Evolutionary conservation across 371 early-diverging fungal species (phyloP).

Genomic region (Dentiscutata heterogama): DNA sequence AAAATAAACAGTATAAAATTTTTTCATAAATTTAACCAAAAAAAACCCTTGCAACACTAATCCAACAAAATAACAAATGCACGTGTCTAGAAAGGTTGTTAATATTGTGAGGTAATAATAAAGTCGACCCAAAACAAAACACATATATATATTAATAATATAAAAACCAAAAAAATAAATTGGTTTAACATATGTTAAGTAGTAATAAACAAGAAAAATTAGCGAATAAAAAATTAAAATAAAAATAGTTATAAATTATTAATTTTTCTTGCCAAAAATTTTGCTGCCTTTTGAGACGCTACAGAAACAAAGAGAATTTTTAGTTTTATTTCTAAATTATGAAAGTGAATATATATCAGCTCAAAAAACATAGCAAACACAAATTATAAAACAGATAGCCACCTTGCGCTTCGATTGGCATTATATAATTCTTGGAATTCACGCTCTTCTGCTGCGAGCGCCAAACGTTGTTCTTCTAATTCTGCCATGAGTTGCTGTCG

Average conservation of each 20-base stretch:
- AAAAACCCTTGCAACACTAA: too few species aligned
- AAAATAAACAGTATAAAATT: too few species aligned
- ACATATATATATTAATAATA: too few species aligned
- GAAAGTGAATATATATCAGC: not conserved
- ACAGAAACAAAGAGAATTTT: not conserved
- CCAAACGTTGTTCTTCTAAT: slow-evolving; percentile 49
- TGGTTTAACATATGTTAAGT: too few species aligned
- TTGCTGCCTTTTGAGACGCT: slow-evolving; percentile 47
- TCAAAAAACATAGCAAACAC: not conserved
- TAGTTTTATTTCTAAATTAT: not conserved
- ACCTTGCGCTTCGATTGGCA: slow-evolving; percentile 30
- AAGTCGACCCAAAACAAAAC: too few species aligned
- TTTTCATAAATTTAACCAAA: too few species aligned
- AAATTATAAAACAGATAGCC: not conserved
- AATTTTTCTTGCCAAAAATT: slow-evolving; percentile 49
- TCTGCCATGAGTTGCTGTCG: slow-evolving; percentile 50
- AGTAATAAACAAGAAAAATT: too few species aligned
- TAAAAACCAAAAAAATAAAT: too few species aligned
- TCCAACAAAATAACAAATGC: too few species aligned
- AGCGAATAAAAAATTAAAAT: not conserved
- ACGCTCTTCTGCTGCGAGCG: slow-evolving; percentile 48
- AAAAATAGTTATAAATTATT: slow-evolving; percentile 21
- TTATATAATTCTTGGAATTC: slow-evolving; percentile 48
- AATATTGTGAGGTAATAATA: too few species aligned
- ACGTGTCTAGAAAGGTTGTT: too few species aligned